Conservation (phyloP, 73 alveolate species). For the Uronychia binucleata region DNA sequence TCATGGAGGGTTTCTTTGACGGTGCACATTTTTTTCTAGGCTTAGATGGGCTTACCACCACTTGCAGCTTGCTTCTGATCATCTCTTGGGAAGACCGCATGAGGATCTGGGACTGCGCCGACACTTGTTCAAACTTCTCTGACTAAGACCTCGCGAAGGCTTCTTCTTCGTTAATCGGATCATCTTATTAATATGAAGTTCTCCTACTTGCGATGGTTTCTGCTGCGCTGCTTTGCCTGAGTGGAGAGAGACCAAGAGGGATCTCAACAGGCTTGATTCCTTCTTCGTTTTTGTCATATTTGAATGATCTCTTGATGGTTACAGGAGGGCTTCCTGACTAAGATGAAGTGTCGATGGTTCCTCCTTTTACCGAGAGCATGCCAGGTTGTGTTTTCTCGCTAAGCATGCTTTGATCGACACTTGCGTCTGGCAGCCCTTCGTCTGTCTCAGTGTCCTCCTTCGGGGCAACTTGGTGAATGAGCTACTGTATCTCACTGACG, state of each 20-base stretch:
- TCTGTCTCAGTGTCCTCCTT: background rate
- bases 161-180: background rate
- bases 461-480: background rate
- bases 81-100: background rate
- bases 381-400: background rate
- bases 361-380: background rate
- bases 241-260: no score
- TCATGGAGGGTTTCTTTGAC: background rate
- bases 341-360: no score
- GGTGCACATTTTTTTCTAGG: background rate
- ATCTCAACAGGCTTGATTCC: no score
- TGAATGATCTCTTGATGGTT: background rate
- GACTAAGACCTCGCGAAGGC: background rate
- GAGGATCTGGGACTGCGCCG: background rate
- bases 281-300: no score
- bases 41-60: background rate
- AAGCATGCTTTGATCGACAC: background rate
- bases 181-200: no score
- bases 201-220: no score
- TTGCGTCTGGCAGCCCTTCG: background rate
- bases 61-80: background rate
- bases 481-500: background rate
- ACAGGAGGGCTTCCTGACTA: background rate
- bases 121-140: background rate
- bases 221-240: no score